These are phyloP conservation scores for Mucor plumbeus DNA, from an alignment of 371 early-diverging fungal species.

Conservation along the genomic window DNA sequence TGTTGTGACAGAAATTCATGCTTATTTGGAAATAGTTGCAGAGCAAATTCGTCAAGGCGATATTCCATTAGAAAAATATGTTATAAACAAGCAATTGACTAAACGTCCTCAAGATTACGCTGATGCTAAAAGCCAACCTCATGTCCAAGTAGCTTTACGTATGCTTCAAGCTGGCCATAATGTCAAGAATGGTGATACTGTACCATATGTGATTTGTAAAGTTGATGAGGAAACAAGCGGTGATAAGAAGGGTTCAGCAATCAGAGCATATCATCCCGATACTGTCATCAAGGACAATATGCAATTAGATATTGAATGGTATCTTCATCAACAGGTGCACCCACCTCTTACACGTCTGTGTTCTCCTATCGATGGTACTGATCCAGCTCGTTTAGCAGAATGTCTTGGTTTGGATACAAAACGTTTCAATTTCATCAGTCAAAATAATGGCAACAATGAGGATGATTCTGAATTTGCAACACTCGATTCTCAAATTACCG, in stretches of 20 bases:
- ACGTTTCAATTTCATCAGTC: constrained; percentile 58
- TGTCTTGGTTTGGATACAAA: constrained; percentile 82
- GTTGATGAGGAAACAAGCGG: constrained; percentile 50
- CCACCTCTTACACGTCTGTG: constrained; percentile 95
- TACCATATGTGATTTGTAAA: constrained; percentile 96
- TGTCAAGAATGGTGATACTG: constrained; percentile 89
- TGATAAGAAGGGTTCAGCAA: constrained; percentile 63
- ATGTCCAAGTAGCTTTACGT: constrained; percentile 95
- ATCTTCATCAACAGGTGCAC: constrained; percentile 94
- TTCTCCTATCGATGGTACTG: constrained; percentile 89
- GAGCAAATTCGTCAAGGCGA: constrained; percentile 75
- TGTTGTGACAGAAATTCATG: constrained; percentile 78
- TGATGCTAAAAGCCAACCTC: constrained; percentile 91
- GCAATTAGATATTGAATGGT: constrained; percentile 92
- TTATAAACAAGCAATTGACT: constrained; percentile 94
- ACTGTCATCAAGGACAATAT: constrained; percentile 74
- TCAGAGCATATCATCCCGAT: constrained; percentile 90
- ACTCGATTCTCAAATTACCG: constrained; percentile 82
- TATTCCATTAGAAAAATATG: constrained; percentile 84
- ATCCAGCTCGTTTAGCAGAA: constrained; percentile 79
- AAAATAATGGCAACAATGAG: constrained; percentile 30
- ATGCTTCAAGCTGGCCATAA: constrained; percentile 76
- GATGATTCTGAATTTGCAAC: constrained; percentile 71
- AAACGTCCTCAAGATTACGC: constrained; percentile 95
- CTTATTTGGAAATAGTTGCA: constrained; percentile 71